Conservation (phyloP, 306 rosid genomes). For the Ochetophila trinervis region DNA sequence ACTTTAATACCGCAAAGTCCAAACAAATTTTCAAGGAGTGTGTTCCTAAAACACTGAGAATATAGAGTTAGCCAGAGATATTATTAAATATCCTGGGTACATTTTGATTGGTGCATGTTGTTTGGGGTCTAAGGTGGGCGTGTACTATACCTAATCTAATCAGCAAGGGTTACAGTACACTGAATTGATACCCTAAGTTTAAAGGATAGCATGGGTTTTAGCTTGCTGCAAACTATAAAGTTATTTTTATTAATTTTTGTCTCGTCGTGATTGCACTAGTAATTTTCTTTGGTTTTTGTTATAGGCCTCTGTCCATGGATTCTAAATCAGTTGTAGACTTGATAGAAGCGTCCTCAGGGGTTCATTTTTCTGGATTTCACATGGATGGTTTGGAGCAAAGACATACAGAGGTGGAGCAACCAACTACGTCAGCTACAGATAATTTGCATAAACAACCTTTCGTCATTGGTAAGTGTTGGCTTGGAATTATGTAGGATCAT, state of each 20-base stretch:
- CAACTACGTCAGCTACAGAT: constrained; percentile 55
- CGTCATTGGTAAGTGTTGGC: constrained; percentile 65
- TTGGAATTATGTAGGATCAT: not conserved
- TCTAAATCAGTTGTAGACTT: constrained; percentile 68
- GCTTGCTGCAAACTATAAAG: not conserved
- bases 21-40: not conserved
- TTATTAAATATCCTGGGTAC: not conserved
- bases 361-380: constrained; percentile 91
- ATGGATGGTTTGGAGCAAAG: constrained; percentile 58
- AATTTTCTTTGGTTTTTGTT: constrained; percentile 10
- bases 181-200: not conserved
- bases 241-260: not conserved
- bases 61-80: not conserved
- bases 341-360: constrained; percentile 88
- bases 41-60: not conserved
- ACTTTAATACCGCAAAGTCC: not conserved
- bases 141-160: not conserved
- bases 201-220: not conserved
- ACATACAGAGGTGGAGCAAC: constrained; percentile 40
- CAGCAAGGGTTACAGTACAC: not conserved
- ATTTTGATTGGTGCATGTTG: too few species aligned
- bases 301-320: constrained; percentile 54
- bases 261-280: not conserved
- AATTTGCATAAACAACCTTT: constrained; percentile 71
- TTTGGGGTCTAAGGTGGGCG: too few species aligned